Conservation (phyloP, 768 basidiomycete genomes). For the Kwoniella newhampshirensis region DNA sequence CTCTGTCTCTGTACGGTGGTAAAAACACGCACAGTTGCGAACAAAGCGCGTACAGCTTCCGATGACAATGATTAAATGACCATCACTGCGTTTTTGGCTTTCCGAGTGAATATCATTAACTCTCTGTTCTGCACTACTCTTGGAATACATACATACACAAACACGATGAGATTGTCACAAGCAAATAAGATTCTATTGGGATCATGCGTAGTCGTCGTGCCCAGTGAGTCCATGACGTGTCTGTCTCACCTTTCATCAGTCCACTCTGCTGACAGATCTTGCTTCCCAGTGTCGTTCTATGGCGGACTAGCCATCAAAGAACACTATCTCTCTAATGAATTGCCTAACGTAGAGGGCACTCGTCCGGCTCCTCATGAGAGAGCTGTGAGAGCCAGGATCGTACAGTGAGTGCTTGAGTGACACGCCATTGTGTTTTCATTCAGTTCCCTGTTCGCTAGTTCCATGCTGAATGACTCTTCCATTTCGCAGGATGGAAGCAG, state of each 20-base stretch:
- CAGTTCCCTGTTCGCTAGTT: background rate
- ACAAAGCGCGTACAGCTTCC: too few relatives aligned
- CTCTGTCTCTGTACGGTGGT: too few relatives aligned
- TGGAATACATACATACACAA: too few relatives aligned
- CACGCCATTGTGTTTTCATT: background rate
- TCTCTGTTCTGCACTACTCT: too few relatives aligned
- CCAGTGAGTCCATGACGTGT: slow-evolving; percentile 24
- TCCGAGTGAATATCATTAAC: too few relatives aligned
- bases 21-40: too few relatives aligned
- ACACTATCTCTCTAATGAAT: slow-evolving; percentile 22
- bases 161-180: slow-evolving; percentile 30
- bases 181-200: slow-evolving; percentile 36
- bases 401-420: slow-evolving; percentile 27
- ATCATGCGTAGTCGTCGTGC: slow-evolving; percentile 32
- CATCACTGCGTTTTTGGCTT: too few relatives aligned
- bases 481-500: slow-evolving; percentile 29
- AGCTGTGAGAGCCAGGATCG: slow-evolving; percentile 28
- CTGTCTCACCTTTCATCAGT: too few relatives aligned
- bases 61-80: too few relatives aligned
- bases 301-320: slow-evolving; percentile 31
- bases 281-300: slow-evolving; percentile 39
- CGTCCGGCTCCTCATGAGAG: slow-evolving; percentile 6
- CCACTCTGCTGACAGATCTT: background rate
- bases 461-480: background rate
- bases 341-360: slow-evolving; percentile 3